Conservation (phyloP, 2,329 filamentous ascomycete species). For the Nannizziopsis arthrosporioides region DNA sequence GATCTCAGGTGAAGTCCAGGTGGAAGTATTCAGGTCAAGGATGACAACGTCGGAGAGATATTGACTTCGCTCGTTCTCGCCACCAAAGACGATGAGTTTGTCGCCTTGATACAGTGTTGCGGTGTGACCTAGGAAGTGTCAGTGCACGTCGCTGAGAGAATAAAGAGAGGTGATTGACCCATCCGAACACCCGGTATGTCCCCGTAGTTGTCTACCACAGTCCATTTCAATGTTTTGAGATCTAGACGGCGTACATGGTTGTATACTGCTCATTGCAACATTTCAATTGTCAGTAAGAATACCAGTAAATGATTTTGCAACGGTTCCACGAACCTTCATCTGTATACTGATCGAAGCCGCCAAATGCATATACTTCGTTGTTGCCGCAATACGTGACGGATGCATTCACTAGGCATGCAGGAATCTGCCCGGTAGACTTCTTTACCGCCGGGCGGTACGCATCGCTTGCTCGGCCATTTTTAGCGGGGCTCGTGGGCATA, state of each 20-base stretch:
- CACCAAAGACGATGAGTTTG: conserved; percentile 93
- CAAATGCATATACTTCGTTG: conserved; percentile 95
- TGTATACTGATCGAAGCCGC: conserved; percentile 96
- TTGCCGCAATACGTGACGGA: conserved; percentile 98
- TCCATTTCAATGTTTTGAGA: conserved; percentile 81
- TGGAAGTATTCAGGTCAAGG: conserved; percentile 84
- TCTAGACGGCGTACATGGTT: conserved; percentile 91
- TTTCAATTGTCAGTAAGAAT: conserved; percentile 1
- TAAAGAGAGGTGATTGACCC: conserved; percentile 47
- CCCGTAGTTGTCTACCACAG: conserved; percentile 92
- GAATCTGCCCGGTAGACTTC: conserved; percentile 65
- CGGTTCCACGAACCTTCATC: conserved; percentile 56
- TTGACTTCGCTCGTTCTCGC: conserved; percentile 92
- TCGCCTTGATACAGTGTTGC: conserved; percentile 86
- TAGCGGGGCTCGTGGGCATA: conserved; percentile 75
- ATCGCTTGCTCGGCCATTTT: conserved; percentile 52
- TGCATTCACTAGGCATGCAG: conserved; percentile 91
- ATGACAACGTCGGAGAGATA: conserved; percentile 94
- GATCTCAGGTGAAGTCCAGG: conserved; percentile 88
- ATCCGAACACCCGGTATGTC: conserved; percentile 95
- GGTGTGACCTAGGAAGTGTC: conserved; percentile 58
- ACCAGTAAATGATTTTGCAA: not conserved
- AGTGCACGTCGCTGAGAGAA: not conserved
- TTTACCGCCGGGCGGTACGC: conserved; percentile 76
- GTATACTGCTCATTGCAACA: conserved; percentile 50